phyloP scores from a whole-genome alignment of 495 filamentous ascomycete genomes.

The Neurospora sp. region DNA sequence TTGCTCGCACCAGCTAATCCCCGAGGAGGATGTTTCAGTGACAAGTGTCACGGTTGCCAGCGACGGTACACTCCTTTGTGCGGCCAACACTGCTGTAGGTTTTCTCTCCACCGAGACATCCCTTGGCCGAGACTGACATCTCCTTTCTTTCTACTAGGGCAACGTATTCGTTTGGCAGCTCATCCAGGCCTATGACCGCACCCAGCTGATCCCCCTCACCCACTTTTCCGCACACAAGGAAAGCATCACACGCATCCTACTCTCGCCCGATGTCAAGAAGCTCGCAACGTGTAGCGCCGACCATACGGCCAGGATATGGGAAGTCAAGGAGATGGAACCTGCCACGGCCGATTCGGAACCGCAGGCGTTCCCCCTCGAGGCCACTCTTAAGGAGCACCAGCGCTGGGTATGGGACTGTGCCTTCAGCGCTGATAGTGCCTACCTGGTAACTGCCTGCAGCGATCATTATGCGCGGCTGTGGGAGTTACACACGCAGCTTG shows the following conservation, averaged over 20 bases:
- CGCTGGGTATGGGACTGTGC: conserved; percentile 99
- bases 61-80: conserved; percentile 88
- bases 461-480: conserved; percentile 97
- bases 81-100: conserved; percentile 81
- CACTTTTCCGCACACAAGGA: conserved; percentile 88
- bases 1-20: conserved; percentile 92
- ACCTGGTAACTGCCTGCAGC: conserved; percentile 93
- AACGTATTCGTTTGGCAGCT: conserved; percentile 97
- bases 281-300: conserved; percentile 95
- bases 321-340: conserved; percentile 54
- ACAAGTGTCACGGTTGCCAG: conserved; percentile 91
- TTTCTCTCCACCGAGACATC: neutral
- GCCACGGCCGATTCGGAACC: conserved; percentile 31
- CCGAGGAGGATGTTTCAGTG: conserved; percentile 88
- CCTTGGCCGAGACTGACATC: neutral
- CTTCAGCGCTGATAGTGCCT: conserved; percentile 92
- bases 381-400: conserved; percentile 86
- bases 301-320: conserved; percentile 97
- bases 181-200: conserved; percentile 70
- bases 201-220: conserved; percentile 80
- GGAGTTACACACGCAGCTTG: conserved; percentile 75
- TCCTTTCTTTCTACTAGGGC: conserved; percentile 44
- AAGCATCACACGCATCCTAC: conserved; percentile 89
- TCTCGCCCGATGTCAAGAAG: conserved; percentile 95
- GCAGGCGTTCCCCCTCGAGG: conserved; percentile 64